Conservation (phyloP, 257 asterid species). For the Lantana camara region DNA sequence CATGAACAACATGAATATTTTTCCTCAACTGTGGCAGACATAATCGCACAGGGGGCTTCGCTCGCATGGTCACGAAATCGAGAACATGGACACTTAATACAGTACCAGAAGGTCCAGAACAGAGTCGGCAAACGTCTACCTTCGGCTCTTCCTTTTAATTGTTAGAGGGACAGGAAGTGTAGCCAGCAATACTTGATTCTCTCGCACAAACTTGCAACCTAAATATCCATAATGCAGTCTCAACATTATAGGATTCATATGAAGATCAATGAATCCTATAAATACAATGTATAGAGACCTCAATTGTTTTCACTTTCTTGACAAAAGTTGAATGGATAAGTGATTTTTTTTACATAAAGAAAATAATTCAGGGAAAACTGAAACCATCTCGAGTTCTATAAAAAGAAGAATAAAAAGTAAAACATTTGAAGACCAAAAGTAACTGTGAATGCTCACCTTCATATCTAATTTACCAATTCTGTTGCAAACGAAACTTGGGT, state of each 20-base stretch:
- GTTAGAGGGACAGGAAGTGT: constrained; percentile 74
- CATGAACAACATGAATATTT: too few species aligned
- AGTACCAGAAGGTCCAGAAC: background rate
- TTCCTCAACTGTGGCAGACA: too few species aligned
- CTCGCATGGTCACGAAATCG: background rate
- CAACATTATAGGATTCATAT: constrained; percentile 41
- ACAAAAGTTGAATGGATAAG: background rate
- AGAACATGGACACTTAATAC: background rate
- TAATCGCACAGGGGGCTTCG: too few species aligned
- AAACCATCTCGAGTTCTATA: too few species aligned
- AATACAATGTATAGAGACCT: too few species aligned
- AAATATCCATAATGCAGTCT: constrained; percentile 57
- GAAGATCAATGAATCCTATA: constrained; percentile 58
- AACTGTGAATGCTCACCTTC: constrained; percentile 38
- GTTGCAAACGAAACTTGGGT: constrained; percentile 69
- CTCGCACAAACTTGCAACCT: constrained; percentile 77
- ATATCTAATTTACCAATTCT: constrained; percentile 48
- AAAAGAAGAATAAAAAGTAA: too few species aligned
- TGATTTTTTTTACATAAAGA: too few species aligned
- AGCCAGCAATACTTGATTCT: constrained; percentile 44
- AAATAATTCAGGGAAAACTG: too few species aligned
- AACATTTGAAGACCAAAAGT: background rate
- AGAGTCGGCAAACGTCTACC: background rate
- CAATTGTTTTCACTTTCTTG: too few species aligned
- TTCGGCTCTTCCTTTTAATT: constrained; percentile 40